Conservation (phyloP, 2,329 filamentous ascomycete genomes). For the Drechslera avenae region DNA sequence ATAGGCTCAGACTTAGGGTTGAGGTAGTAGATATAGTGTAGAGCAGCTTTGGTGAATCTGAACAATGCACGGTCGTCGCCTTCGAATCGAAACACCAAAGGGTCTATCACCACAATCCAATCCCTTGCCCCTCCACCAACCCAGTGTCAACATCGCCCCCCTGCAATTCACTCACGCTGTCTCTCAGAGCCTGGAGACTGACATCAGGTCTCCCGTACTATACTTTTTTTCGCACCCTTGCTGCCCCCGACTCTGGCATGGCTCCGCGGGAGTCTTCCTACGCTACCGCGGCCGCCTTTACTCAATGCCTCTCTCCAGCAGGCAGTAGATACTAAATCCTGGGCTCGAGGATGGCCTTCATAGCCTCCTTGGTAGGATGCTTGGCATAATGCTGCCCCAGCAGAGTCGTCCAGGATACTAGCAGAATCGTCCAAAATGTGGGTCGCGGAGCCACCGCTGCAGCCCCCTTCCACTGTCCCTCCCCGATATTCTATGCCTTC, state of each 20-base stretch:
- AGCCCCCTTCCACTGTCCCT: too few species aligned
- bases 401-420: too few species aligned
- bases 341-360: neutral
- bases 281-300: neutral
- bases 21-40: neutral
- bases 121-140: constrained; percentile 6
- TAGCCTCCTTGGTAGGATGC: too few species aligned
- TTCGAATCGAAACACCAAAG: constrained; percentile 10
- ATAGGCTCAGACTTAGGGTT: constrained; percentile 2
- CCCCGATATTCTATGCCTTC: too few species aligned
- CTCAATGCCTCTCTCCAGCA: neutral
- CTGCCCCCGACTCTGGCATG: too few species aligned
- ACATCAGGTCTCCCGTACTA: too few species aligned
- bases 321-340: neutral
- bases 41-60: too few species aligned
- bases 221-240: neutral
- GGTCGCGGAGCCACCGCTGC: too few species aligned
- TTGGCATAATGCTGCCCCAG: too few species aligned
- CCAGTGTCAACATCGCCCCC: neutral
- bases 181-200: neutral
- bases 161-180: neutral
- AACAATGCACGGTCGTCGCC: constrained; percentile 7
- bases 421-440: too few species aligned
- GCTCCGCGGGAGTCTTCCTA: neutral
- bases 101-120: constrained; percentile 4